Percentiles rank a stretch among this genome's conserved stretches.
Evolutionary conservation across 2,329 filamentous ascomycete species (phyloP).

Genomic region (Verticillium albo-atrum): DNA sequence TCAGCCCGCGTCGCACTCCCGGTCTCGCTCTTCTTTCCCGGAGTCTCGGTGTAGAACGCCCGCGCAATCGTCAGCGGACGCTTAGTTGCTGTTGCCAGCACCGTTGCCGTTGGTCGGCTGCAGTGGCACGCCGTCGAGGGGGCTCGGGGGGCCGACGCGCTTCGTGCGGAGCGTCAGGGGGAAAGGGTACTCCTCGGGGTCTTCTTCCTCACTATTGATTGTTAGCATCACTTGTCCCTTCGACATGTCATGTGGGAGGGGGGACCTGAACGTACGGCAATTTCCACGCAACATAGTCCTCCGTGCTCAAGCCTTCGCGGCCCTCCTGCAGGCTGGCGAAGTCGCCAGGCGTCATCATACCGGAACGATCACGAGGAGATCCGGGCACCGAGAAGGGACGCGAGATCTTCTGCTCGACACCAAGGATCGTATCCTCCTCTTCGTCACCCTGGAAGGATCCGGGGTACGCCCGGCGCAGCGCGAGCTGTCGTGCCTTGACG

Average conservation of each 20-base stretch:
- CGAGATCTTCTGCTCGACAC: conserved; percentile 91
- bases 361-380: conserved; percentile 81
- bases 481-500: conserved; percentile 92
- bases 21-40: background rate
- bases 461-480: conserved; percentile 87
- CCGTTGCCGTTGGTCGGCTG: conserved; percentile 2
- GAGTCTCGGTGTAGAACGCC: background rate
- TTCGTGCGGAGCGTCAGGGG: conserved; percentile 53
- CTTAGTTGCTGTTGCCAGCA: background rate
- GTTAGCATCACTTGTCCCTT: conserved; percentile 19
- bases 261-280: conserved; percentile 66
- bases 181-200: conserved; percentile 68
- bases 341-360: conserved; percentile 99
- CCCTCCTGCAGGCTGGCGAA: conserved; percentile 96
- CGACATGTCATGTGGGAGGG: background rate
- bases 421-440: conserved; percentile 86
- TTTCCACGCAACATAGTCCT: conserved; percentile 98
- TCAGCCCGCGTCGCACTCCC: background rate
- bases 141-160: conserved; percentile 35
- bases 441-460: conserved; percentile 76
- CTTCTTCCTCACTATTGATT: conserved; percentile 76
- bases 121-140: conserved; percentile 35
- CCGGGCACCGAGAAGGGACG: conserved; percentile 91
- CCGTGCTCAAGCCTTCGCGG: conserved; percentile 85
- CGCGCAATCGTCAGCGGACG: background rate